A percentile compares a stretch with the other conserved stretches of the same genome.
Evolutionary conservation across 1,139 yeast species (phyloP).

Genomic region (Insectozyma bohioensis): DNA sequence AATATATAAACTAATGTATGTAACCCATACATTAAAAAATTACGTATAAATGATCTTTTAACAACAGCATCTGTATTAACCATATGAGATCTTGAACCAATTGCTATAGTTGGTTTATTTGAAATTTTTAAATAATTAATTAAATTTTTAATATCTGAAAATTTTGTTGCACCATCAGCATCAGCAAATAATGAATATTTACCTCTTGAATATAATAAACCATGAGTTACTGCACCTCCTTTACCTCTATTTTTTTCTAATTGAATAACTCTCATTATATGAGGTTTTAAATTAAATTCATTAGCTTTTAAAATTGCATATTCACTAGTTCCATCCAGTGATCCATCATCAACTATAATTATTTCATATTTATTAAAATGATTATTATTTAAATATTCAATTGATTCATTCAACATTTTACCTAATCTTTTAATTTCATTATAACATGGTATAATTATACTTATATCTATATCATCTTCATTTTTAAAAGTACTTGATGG

Average conservation of each 20-base stretch:
- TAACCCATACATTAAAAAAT: conserved; percentile 89
- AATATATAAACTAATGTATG: conserved; percentile 83
- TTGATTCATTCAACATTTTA: conserved; percentile 75
- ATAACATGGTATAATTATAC: conserved; percentile 88
- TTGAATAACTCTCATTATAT: conserved; percentile 65
- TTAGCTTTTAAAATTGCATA: conserved; percentile 70
- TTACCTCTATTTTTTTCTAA: conserved; percentile 82
- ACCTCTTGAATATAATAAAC: conserved; percentile 77
- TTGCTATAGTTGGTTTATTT: conserved; percentile 58
- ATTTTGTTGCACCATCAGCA: conserved; percentile 95
- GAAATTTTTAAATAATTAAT: conserved; percentile 34
- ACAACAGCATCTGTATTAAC: conserved; percentile 96
- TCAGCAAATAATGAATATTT: conserved; percentile 82
- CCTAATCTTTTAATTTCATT: conserved; percentile 78
- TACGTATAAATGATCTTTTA: conserved; percentile 82
- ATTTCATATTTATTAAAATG: conserved; percentile 61
- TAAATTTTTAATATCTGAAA: conserved; percentile 64
- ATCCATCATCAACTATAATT: conserved; percentile 88
- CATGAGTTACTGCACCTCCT: conserved; percentile 98
- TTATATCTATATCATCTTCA: conserved; percentile 43
- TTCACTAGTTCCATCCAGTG: conserved; percentile 74
- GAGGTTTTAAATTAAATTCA: conserved; percentile 51
- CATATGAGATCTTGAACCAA: conserved; percentile 97
- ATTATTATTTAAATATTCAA: conserved; percentile 48
- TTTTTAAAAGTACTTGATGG: conserved; percentile 22